Evolutionary conservation across 345 rosid genomes (phyloP), one percentile per base, ranked within the genome.

Genomic region (Litchi chinensis): DNA sequence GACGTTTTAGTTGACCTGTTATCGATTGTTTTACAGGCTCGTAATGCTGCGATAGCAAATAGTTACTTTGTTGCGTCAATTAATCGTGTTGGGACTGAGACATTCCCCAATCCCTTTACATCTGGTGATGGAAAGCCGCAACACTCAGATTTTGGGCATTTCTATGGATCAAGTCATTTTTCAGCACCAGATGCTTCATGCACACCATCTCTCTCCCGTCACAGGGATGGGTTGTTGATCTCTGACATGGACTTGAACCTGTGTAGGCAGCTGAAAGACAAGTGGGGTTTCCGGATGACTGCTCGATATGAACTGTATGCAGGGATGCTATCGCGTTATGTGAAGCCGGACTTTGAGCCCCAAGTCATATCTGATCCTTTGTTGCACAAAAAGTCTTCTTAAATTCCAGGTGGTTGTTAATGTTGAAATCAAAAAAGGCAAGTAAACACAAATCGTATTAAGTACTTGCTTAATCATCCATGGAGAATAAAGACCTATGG

Each of bases 161-260:
- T 93, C 80, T 93, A 92, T 46, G 98, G 99, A 46, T 93, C 97
- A 28, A 94, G 97, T 82, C 85, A 94, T 84, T 90, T 96, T 82
- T 96, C 99, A 67, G 92, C 97, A 11, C 99, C 98, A 4, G 97
- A 96, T 86, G 95, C 97, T 62, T 93, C 98, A 8, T 94, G 98
- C 90, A 90, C 97, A 0, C 94, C 98, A 71, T 93, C 97, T 56
- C 85, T 96, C 76, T 90, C 97, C 6, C 97, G 92, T 46, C 66
- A 76, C 86, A 93, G 80, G 80, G 98, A 96, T 64, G 98, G 99
- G 6, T 73, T 96, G 79, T 16, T 94, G 89, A 87, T 94, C 77
- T 83, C 97, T 0, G 97, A 96, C 74, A 91, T 96, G 95, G 97
- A 96, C 82, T 90, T 94, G 59, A 94, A 93, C 88, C 94, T 96